These are phyloP conservation scores for Thelephora ganbajun DNA, from an alignment of 768 basidiomycete species.

Conservation along the genomic window DNA sequence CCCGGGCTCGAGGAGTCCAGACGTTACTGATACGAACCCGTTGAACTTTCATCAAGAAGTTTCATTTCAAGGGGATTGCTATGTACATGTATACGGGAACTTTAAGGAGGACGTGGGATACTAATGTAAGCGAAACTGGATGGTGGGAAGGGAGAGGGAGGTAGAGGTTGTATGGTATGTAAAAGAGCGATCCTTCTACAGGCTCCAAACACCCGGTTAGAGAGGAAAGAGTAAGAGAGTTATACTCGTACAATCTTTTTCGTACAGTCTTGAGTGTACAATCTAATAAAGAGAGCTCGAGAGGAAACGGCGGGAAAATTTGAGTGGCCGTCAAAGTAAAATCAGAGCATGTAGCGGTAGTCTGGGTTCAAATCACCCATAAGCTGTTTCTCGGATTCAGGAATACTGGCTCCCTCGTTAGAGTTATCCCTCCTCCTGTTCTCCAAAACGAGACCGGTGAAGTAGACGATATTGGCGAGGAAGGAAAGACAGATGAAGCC, in stretches of 20 bases:
- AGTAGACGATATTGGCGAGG: slow-evolving; percentile 11
- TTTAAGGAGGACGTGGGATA: too few relatives aligned
- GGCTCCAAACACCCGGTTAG: not conserved
- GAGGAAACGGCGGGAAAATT: too few relatives aligned
- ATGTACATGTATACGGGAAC: not conserved
- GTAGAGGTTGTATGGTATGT: too few relatives aligned
- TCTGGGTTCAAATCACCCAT: slow-evolving; percentile 8
- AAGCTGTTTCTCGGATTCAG: slow-evolving; percentile 1
- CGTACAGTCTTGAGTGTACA: not conserved
- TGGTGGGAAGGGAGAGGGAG: too few relatives aligned
- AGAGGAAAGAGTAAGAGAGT: not conserved
- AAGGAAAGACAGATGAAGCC: slow-evolving; percentile 14
- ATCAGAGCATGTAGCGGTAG: slow-evolving; percentile 6
- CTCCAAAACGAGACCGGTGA: slow-evolving; percentile 11
- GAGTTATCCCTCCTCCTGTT: slow-evolving; percentile 9
- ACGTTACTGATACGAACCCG: too few relatives aligned
- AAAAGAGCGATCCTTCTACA: not conserved
- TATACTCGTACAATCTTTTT: not conserved
- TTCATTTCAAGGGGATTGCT: not conserved
- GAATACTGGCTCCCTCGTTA: not conserved
- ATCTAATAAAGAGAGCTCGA: too few relatives aligned
- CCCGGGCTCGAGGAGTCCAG: too few relatives aligned
- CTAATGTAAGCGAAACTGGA: too few relatives aligned
- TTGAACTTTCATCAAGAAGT: too few relatives aligned
- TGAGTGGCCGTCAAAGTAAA: too few relatives aligned